Evolutionary conservation across 306 rosid species (phyloP), one percentile per base, ranked within the genome.

Genomic region (Cucurbita argyrosperma): DNA sequence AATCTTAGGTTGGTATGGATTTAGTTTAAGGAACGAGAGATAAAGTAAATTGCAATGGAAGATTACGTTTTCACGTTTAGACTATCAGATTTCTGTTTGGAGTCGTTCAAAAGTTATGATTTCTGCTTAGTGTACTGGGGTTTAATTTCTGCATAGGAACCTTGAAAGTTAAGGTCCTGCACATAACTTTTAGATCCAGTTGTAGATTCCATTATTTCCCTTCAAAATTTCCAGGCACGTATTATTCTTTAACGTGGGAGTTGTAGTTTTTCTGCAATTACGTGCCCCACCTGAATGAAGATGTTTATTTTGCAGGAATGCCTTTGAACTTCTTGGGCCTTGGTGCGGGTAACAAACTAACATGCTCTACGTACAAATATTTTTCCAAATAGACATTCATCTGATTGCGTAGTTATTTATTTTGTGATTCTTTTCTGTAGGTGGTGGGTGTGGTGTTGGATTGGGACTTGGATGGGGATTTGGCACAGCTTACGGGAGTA

Each of bases 401-500:
- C 43, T 43, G n/a, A 35, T 46, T 58, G 47, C 13, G 1, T 23
- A 15, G 55, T 46, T 56, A 43, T 47, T 68, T 21, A 26, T 23
- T 5, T 30, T 15, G 60, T 23, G 74, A 64, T 53, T 58, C 43
- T 55, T 54, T 80, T 79, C 77, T 80, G 62, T 82, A 94, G 97
- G 99, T 74, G 99, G 99, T 80, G 99, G 97, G 72, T 94, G 99
- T 84, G 97, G 99, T 68, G 80, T 94, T 65, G 99, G 99, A 79
- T 80, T 94, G 52, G 99, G 99, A 82, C 97, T 94, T 75, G 99
- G 97, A 77, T 94, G 99, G 97, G 99, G 99, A 26, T 91, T 91
- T 78, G 97, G 99, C 64, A 83, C 89, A 77, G 99, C 96, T 5
- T 95, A 71, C 76, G 97, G 97, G 59, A 85, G 99, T 59, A 85